Base-by-base conservation (phyloP, 1,139 yeast genomes). In the Taphrina wiesneri region DNA sequence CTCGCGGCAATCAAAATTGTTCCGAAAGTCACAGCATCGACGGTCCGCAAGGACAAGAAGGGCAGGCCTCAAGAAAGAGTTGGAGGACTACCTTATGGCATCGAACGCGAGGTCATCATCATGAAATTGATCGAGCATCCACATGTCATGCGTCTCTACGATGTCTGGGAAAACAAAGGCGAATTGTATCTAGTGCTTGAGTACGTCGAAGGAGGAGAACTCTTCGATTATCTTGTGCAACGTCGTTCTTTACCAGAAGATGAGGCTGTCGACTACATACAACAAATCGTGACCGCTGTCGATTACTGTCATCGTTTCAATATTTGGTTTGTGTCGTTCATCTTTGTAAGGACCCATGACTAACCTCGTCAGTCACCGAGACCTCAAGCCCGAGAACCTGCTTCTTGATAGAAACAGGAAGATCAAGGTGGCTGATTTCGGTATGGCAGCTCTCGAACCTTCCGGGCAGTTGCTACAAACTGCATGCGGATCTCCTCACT, bases 391-490 rank as follows among this genome's bases (percentile, higher is more conserved):
- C 0, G 99, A 93, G 75, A 93, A 93, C 77, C 81, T 93, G 71
- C 79, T 93, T 60, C 80, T 93, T 57, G 99, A 95, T 78, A 87
- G 88, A 75, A 84, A 90, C 75, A 85, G 87, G 70, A 91, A 90
- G 75, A 91, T 93, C 76, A 93, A 93, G 76, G 92, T 93, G 72
- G 99, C 99, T 17, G 99, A 93, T 78, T 93, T 93, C 76, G 99
- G 99, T 47, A 95, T 93, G 99, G 99, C 99, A n/a, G 99, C 99
- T 1, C 80, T 93, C 59, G 99, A 93, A 76, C 87, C 96, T 47
- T 84, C 85, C 67, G 96, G 88, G 72, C 84, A 88, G 72, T 79
- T 93, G 74, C 81, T 95, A 67, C 97, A 93, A 75, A 93, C 99
- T 0, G 87, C 96, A 36, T 93, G 99, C 78, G 99, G 99, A 0